phyloP scores from a whole-genome alignment of 345 rosid species.

The Salix viminalis region DNA sequence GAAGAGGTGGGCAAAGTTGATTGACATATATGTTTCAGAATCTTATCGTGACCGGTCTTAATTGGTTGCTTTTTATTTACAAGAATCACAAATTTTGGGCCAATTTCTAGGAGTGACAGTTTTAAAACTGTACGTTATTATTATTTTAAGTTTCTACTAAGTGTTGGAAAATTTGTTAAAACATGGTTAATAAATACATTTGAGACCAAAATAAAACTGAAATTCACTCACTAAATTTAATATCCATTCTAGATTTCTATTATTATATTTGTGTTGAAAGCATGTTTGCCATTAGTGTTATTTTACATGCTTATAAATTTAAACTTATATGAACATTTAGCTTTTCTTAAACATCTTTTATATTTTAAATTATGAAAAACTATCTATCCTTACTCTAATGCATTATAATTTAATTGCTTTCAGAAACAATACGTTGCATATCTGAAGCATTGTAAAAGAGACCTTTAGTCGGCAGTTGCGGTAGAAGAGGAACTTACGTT shows the following conservation, averaged over 20 bases:
- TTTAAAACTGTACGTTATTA: not conserved
- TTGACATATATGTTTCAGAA: not conserved
- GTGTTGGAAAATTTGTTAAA: not conserved
- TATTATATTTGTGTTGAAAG: too few relatives aligned
- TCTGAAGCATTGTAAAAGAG: not conserved
- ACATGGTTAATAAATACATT: too few relatives aligned
- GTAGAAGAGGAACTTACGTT: constrained; percentile 19
- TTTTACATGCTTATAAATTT: too few relatives aligned
- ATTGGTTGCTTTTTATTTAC: not conserved
- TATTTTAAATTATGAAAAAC: not conserved
- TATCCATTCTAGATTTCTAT: too few relatives aligned
- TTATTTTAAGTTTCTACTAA: not conserved
- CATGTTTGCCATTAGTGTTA: too few relatives aligned
- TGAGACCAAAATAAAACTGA: too few relatives aligned
- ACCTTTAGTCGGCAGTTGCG: not conserved
- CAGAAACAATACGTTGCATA: too few relatives aligned
- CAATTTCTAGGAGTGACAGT: not conserved
- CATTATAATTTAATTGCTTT: too few relatives aligned
- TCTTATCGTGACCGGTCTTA: not conserved
- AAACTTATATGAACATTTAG: too few relatives aligned
- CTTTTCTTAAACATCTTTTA: too few relatives aligned
- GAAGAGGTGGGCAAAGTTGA: not conserved
- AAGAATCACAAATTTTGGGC: not conserved
- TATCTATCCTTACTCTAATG: not conserved
- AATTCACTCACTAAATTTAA: too few relatives aligned